Conservation (phyloP, 305 asterid genomes). For the Rubia peregrina region DNA sequence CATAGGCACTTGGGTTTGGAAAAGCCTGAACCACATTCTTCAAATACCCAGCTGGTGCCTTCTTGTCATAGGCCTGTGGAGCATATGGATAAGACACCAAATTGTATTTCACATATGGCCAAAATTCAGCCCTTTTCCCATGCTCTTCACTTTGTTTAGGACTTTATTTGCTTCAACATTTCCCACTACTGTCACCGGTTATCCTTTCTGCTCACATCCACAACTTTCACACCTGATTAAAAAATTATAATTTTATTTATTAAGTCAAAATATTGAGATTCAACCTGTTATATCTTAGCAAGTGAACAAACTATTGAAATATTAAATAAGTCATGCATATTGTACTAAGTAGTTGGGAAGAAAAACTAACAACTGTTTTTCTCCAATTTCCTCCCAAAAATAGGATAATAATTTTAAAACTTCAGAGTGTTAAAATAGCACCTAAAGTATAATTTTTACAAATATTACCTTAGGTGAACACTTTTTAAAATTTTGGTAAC, state of each 20-base stretch:
- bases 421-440: too few relatives aligned
- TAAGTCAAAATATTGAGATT: too few relatives aligned
- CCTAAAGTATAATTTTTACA: too few relatives aligned
- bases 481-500: too few relatives aligned
- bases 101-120: constrained; percentile 64
- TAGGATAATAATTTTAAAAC: too few relatives aligned
- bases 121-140: constrained; percentile 62
- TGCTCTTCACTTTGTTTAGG: constrained; percentile 34
- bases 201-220: constrained; percentile 50
- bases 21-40: constrained; percentile 53
- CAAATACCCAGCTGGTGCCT: constrained; percentile 64
- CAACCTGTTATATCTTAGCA: too few relatives aligned
- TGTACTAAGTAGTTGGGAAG: neutral
- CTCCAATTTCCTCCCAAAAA: neutral
- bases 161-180: constrained; percentile 50
- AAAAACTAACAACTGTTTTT: neutral
- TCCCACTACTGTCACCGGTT: constrained; percentile 52
- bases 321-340: too few relatives aligned
- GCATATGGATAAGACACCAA: constrained; percentile 65
- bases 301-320: too few relatives aligned
- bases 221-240: constrained; percentile 45
- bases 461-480: too few relatives aligned
- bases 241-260: too few relatives aligned
- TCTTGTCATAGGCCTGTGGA: constrained; percentile 62
- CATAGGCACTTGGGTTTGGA: constrained; percentile 29